These are phyloP conservation scores for Marasmius fiardii DNA, from an alignment of 1,284 basidiomycete species.

Conservation along the genomic window DNA sequence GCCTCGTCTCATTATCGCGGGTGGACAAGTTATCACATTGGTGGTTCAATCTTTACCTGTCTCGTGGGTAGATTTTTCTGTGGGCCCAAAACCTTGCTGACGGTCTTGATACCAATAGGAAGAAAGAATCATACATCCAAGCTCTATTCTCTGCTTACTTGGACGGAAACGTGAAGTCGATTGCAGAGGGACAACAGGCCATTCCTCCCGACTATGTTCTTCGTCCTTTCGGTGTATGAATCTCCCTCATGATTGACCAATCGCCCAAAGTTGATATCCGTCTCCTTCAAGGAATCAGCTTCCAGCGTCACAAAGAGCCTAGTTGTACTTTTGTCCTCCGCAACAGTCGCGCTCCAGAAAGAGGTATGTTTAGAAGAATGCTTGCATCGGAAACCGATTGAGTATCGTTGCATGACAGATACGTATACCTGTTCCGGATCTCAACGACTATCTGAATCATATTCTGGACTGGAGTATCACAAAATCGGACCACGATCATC, in stretches of 20 bases:
- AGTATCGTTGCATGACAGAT: conserved; percentile 35
- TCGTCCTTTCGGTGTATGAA: conserved; percentile 43
- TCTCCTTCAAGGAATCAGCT: conserved; percentile 37
- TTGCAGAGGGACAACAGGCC: conserved; percentile 55
- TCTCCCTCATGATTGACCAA: not conserved
- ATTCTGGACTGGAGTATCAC: conserved; percentile 60
- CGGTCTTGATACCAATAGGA: conserved; percentile 29
- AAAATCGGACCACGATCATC: conserved; percentile 47
- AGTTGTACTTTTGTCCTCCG: conserved; percentile 64
- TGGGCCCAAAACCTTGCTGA: too few relatives aligned
- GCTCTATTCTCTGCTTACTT: conserved; percentile 60
- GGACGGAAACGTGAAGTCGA: conserved; percentile 47
- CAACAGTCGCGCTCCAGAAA: conserved; percentile 57
- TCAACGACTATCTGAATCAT: conserved; percentile 47
- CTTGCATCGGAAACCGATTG: not conserved
- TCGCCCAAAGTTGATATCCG: not conserved
- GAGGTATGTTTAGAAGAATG: conserved; percentile 44
- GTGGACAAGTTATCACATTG: conserved; percentile 64
- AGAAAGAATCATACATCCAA: conserved; percentile 55
- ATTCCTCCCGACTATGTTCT: conserved; percentile 36
- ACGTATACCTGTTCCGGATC: conserved; percentile 40
- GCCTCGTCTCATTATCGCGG: conserved; percentile 60
- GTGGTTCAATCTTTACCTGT: conserved; percentile 61
- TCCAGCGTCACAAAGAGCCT: conserved; percentile 54
- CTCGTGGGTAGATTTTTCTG: conserved; percentile 49